Conservation (phyloP, 2,329 filamentous ascomycete genomes). For the Beauveria australis region DNA sequence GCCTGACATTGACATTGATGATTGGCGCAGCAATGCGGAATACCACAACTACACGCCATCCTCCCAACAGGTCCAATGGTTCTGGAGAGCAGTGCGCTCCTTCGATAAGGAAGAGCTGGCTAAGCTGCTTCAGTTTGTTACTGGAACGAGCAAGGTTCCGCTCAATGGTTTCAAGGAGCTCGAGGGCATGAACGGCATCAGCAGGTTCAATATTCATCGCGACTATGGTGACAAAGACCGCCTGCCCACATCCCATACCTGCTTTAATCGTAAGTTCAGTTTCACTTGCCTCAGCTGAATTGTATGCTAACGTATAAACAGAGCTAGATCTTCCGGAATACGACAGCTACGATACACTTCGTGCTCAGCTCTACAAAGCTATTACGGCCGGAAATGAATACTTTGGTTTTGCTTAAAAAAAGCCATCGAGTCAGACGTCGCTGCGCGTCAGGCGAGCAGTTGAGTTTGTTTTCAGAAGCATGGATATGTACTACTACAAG, state of each 20-base stretch:
- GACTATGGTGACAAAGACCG: conserved; percentile 96
- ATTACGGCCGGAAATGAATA: conserved; percentile 97
- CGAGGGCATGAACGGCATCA: conserved; percentile 98
- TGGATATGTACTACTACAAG: not conserved
- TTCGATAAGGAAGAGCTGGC: conserved; percentile 99
- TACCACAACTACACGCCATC: conserved; percentile 96
- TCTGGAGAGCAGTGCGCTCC: conserved; percentile 94
- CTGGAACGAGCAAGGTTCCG: conserved; percentile 94
- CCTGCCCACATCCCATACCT: conserved; percentile 92
- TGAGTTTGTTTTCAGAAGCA: not conserved
- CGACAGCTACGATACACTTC: conserved; percentile 85
- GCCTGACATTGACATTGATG: conserved; percentile 94
- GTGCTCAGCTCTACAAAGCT: conserved; percentile 82
- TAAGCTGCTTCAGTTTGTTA: conserved; percentile 95
- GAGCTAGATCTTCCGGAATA: conserved; percentile 98
- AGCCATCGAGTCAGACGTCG: not conserved
- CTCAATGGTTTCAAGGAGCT: conserved; percentile 98
- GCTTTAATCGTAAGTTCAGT: conserved; percentile 89
- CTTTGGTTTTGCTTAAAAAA: conserved; percentile 71
- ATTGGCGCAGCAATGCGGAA: conserved; percentile 98
- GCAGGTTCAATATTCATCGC: conserved; percentile 96
- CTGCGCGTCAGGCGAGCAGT: not conserved
- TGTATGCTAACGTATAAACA: conserved; percentile 35
- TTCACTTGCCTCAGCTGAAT: not conserved
- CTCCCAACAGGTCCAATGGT: conserved; percentile 97